phyloP scores from a whole-genome alignment of 352 stramenopile species.

The Pythium graminicola region DNA sequence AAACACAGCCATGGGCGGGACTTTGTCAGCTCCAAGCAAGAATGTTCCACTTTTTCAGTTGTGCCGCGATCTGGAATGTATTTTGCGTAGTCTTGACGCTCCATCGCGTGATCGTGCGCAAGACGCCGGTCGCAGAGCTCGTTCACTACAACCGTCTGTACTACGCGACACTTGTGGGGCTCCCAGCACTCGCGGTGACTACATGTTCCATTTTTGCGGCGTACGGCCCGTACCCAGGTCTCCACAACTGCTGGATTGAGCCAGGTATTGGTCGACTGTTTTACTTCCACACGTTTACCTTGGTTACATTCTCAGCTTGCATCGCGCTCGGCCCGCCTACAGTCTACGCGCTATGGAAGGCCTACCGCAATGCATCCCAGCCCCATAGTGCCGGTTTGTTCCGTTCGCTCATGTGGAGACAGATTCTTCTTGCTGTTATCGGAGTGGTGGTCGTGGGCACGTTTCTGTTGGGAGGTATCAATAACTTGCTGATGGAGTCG shows the following conservation, averaged over 20 bases:
- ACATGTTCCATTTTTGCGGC: constrained; percentile 25
- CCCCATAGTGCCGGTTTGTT: constrained; percentile 16
- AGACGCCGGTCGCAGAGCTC: constrained; percentile 21
- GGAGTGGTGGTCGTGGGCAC: constrained; percentile 21
- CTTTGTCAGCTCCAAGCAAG: constrained; percentile 26
- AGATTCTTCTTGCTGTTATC: constrained; percentile 24
- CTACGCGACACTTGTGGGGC: constrained; percentile 20
- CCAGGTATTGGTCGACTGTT: constrained; percentile 24
- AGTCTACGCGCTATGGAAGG: constrained; percentile 22
- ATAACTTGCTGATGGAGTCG: constrained; percentile 22
- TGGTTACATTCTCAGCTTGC: constrained; percentile 18
- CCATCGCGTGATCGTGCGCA: constrained; percentile 25
- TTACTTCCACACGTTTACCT: constrained; percentile 31
- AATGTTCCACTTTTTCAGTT: constrained; percentile 30
- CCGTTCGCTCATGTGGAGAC: constrained; percentile 23
- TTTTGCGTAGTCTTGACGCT: constrained; percentile 19
- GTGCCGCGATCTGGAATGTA: constrained; percentile 30
- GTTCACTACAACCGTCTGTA: constrained; percentile 15
- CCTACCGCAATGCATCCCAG: constrained; percentile 14
- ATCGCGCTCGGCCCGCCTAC: constrained; percentile 20
- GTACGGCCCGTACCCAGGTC: constrained; percentile 27
- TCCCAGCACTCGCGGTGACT: constrained; percentile 18
- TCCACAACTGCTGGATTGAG: constrained; percentile 36
- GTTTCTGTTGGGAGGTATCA: constrained; percentile 26
- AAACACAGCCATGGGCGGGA: constrained; percentile 16